Conservation (phyloP, 768 basidiomycete species). For the Baorangia bicolor region DNA sequence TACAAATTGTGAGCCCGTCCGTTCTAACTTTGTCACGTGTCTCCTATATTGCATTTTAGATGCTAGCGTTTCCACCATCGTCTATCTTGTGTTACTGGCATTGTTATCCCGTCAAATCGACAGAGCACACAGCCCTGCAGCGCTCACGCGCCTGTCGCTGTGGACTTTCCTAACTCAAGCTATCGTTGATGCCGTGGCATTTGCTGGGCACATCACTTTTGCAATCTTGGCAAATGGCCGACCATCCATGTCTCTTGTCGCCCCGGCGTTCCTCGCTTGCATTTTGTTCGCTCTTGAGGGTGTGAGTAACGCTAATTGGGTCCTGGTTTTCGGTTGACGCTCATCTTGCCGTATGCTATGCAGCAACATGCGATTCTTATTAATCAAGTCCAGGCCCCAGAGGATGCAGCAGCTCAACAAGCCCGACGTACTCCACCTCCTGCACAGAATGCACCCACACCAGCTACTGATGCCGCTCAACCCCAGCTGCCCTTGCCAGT, state of each 20-base stretch:
- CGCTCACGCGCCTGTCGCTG: slow-evolving; percentile 73
- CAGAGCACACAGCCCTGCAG: slow-evolving; percentile 72
- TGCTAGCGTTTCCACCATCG: slow-evolving; percentile 64
- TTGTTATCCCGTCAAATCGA: slow-evolving; percentile 76
- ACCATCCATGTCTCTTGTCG: slow-evolving; percentile 76
- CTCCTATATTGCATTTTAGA: slow-evolving; percentile 43
- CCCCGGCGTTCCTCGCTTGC: slow-evolving; percentile 82
- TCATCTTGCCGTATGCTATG: background rate
- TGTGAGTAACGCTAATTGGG: slow-evolving; percentile 43
- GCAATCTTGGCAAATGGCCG: slow-evolving; percentile 82
- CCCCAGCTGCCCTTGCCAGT: slow-evolving; percentile 23
- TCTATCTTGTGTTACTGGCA: slow-evolving; percentile 64
- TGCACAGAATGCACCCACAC: background rate
- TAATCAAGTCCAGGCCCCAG: slow-evolving; percentile 80
- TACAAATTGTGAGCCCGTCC: slow-evolving; percentile 50
- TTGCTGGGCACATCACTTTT: slow-evolving; percentile 87
- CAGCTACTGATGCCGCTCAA: slow-evolving; percentile 9
- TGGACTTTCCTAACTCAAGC: slow-evolving; percentile 83
- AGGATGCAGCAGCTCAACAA: slow-evolving; percentile 45
- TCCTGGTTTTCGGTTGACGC: background rate
- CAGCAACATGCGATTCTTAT: slow-evolving; percentile 85
- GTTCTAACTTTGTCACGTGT: background rate
- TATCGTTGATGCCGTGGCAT: slow-evolving; percentile 78
- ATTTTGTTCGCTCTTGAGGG: slow-evolving; percentile 80
- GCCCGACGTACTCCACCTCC: slow-evolving; percentile 16